Percentiles rank a stretch among this genome's conserved stretches.
phyloP scores from a whole-genome alignment of 2,329 filamentous ascomycete species.

The Rhinocladiella similis region DNA sequence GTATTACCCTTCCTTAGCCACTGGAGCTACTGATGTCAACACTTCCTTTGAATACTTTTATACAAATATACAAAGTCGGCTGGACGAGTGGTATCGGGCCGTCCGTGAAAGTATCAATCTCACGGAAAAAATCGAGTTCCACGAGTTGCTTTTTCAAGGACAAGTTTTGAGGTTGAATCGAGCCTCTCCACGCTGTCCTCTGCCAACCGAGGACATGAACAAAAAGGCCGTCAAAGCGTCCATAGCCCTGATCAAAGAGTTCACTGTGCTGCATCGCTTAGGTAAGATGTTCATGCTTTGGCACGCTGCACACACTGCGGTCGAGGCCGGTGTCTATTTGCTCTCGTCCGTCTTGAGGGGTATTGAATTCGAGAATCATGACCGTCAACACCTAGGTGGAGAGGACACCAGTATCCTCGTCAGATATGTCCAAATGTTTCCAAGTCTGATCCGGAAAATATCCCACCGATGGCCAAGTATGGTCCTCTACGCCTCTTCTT shows the following conservation, averaged over 20 bases:
- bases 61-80: conserved; percentile 1
- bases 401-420: conserved; percentile 10
- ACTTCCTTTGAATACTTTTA: conserved; percentile 6
- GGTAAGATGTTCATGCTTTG: conserved; percentile 19
- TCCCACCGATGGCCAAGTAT: conserved; percentile 14
- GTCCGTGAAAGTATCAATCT: conserved; percentile 12
- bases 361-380: not conserved
- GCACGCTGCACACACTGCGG: conserved; percentile 11
- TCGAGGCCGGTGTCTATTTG: conserved; percentile 9
- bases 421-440: conserved; percentile 10
- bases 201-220: conserved; percentile 6
- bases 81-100: conserved; percentile 11
- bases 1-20: conserved; percentile 3
- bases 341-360: conserved; percentile 1
- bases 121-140: conserved; percentile 15
- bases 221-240: conserved; percentile 7
- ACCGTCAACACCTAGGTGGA: conserved; percentile 1
- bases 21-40: not conserved
- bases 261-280: conserved; percentile 5
- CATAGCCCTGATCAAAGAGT: conserved; percentile 14
- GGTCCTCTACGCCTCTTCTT: conserved; percentile 2
- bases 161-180: conserved; percentile 15
- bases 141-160: conserved; percentile 14
- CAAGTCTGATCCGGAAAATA: conserved; percentile 10
- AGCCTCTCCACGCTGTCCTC: conserved; percentile 10